These are phyloP conservation scores for Suhomyces maxii DNA, from an alignment of 1,139 yeast genomes.

Conservation along the genomic window DNA sequence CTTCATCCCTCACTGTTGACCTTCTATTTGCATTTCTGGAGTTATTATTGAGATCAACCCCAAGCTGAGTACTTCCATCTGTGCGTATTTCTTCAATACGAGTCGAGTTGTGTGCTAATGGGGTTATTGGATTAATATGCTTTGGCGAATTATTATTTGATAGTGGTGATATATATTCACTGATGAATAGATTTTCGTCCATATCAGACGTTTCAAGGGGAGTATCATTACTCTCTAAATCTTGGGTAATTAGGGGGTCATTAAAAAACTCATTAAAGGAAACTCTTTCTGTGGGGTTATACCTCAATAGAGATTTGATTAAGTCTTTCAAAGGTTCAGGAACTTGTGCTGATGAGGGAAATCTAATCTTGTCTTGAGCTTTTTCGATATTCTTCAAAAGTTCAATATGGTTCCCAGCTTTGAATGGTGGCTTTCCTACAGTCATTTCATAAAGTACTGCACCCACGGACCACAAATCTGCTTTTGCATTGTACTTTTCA, in stretches of 20 bases:
- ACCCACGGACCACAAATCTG: conserved; percentile 97
- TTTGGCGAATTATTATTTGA: conserved; percentile 20
- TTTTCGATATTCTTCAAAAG: conserved; percentile 80
- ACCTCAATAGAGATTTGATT: conserved; percentile 73
- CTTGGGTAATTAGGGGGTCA: conserved; percentile 53
- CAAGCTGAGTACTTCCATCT: not conserved
- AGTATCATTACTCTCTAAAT: conserved; percentile 48
- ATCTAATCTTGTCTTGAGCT: conserved; percentile 71
- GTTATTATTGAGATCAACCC: not conserved
- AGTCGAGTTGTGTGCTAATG: not conserved
- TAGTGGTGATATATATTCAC: conserved; percentile 66
- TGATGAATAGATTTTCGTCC: conserved; percentile 77
- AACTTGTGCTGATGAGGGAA: conserved; percentile 64
- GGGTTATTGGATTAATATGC: conserved; percentile 18
- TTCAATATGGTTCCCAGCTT: conserved; percentile 90
- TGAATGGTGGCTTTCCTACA: conserved; percentile 92
- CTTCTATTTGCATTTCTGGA: not conserved
- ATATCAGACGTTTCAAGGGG: conserved; percentile 69
- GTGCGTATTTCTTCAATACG: not conserved
- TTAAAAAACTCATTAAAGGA: conserved; percentile 84
- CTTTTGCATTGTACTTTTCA: conserved; percentile 95
- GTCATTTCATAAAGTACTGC: conserved; percentile 94
- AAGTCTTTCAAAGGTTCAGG: conserved; percentile 66
- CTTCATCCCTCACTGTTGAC: conserved; percentile 34
- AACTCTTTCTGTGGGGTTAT: conserved; percentile 84